phyloP scores from a whole-genome alignment of 352 stramenopile species.

The Aphanomyces euteiches region DNA sequence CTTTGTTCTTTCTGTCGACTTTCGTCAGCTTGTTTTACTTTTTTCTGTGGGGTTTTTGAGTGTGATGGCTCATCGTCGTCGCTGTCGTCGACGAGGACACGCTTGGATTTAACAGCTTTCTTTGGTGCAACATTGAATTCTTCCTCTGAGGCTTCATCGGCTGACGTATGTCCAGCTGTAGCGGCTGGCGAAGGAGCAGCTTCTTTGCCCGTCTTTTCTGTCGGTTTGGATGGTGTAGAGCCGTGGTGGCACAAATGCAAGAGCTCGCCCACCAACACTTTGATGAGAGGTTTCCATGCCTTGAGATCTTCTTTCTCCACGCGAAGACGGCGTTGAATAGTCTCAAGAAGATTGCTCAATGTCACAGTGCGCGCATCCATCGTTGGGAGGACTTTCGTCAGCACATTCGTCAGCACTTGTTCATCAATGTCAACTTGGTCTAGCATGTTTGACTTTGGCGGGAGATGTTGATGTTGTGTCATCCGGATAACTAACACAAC shows the following conservation, averaged over 20 bases:
- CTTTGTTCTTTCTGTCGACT: slow-evolving; percentile 2
- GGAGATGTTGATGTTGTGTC: neutral
- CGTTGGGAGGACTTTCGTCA: slow-evolving; percentile 51
- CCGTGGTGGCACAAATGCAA: slow-evolving; percentile 38
- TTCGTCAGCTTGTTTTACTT: neutral
- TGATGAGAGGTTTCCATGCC: slow-evolving; percentile 48
- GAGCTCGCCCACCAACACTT: slow-evolving; percentile 48
- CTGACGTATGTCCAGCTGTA: slow-evolving; percentile 3
- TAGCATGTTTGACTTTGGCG: slow-evolving; percentile 24
- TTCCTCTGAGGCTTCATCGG: slow-evolving; percentile 37
- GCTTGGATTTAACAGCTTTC: slow-evolving; percentile 9
- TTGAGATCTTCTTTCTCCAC: slow-evolving; percentile 46
- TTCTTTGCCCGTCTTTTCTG: neutral
- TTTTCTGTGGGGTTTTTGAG: slow-evolving; percentile 34
- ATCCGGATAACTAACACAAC: neutral
- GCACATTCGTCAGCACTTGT: slow-evolving; percentile 36
- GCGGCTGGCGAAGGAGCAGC: neutral
- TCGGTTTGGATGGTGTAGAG: slow-evolving; percentile 4
- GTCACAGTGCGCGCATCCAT: slow-evolving; percentile 55
- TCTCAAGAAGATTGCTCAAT: slow-evolving; percentile 47
- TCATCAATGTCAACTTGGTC: slow-evolving; percentile 33
- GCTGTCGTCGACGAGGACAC: slow-evolving; percentile 19
- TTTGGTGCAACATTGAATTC: slow-evolving; percentile 17
- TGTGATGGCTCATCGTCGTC: slow-evolving; percentile 2
- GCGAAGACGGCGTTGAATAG: slow-evolving; percentile 32